Conservation (phyloP, 1,284 basidiomycete genomes). For the Apiotrichum mycotoxinovorans region DNA sequence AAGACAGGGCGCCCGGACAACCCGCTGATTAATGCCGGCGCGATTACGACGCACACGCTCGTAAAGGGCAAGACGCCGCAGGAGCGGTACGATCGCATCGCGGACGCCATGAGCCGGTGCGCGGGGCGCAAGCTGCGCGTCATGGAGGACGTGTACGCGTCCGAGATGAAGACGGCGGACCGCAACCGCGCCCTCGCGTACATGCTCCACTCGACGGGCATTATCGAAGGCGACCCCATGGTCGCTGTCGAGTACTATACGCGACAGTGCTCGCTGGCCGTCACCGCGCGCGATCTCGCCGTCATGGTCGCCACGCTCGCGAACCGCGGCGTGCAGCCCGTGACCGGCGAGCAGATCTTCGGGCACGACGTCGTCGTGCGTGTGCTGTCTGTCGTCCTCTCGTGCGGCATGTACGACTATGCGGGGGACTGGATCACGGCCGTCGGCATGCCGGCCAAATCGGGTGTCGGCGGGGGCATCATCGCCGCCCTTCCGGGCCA, state of each 20-base stretch:
- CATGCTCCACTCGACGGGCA: slow-evolving; percentile 1
- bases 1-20: background rate
- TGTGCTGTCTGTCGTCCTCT: background rate
- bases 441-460: slow-evolving; percentile 2
- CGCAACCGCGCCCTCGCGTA: slow-evolving; percentile 6
- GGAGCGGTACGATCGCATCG: background rate
- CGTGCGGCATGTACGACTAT: slow-evolving; percentile 7
- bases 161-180: slow-evolving; percentile 3
- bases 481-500: slow-evolving; percentile 2
- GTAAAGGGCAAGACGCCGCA: background rate
- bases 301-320: slow-evolving; percentile 1
- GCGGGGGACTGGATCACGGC: slow-evolving; percentile 1
- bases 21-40: slow-evolving; percentile 8
- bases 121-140: slow-evolving; percentile 3
- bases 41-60: slow-evolving; percentile 5
- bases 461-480: slow-evolving; percentile 1
- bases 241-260: slow-evolving; percentile 1
- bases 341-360: background rate
- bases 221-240: slow-evolving; percentile 2
- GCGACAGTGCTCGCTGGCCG: slow-evolving; percentile 3
- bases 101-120: background rate
- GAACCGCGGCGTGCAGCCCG: slow-evolving; percentile 4
- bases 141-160: background rate
- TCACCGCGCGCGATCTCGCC: slow-evolving; percentile 2
- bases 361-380: background rate